phyloP scores from a whole-genome alignment of 768 basidiomycete species.

The Antrodiella citrinella region DNA sequence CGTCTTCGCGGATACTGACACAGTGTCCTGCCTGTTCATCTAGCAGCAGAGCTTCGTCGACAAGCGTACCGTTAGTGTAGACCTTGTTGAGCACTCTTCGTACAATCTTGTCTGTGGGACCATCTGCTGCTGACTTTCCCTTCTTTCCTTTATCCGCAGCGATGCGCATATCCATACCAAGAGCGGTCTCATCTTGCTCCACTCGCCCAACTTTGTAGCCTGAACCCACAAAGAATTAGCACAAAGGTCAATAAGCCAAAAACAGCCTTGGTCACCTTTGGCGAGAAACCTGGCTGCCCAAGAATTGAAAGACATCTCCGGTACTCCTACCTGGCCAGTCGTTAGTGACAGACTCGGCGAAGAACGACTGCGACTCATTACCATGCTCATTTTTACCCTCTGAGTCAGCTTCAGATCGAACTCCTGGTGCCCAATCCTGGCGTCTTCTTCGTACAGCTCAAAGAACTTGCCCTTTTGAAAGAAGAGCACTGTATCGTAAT shows the following conservation, averaged over 20 bases:
- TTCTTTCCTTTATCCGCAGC: conserved; percentile 61
- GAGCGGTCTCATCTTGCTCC: conserved; percentile 93
- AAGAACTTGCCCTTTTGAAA: conserved; percentile 98
- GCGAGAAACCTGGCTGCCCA: conserved; percentile 89
- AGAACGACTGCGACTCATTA: conserved; percentile 29
- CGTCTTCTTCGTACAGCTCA: conserved; percentile 96
- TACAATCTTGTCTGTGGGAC: conserved; percentile 81
- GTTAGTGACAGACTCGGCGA: background rate
- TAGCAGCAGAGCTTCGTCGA: conserved; percentile 80
- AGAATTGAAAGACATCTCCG: conserved; percentile 87
- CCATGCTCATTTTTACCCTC: conserved; percentile 99
- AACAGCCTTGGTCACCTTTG: conserved; percentile 40
- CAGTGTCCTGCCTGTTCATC: conserved; percentile 97
- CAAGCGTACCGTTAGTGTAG: conserved; percentile 92
- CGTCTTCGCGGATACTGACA: conserved; percentile 71
- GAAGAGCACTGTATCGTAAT: conserved; percentile 94
- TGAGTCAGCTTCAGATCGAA: conserved; percentile 91
- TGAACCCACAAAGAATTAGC: conserved; percentile 16
- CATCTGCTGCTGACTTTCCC: conserved; percentile 33
- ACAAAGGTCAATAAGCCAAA: background rate
- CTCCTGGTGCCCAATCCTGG: conserved; percentile 83
- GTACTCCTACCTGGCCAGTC: conserved; percentile 74
- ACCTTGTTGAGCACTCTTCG: conserved; percentile 79
- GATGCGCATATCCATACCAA: conserved; percentile 93
- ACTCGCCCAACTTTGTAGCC: conserved; percentile 95